Percentiles rank a stretch among this genome's conserved stretches.
Conservation (phyloP, 2,329 filamentous ascomycete species). For the Aspergillus alliaceus region DNA sequence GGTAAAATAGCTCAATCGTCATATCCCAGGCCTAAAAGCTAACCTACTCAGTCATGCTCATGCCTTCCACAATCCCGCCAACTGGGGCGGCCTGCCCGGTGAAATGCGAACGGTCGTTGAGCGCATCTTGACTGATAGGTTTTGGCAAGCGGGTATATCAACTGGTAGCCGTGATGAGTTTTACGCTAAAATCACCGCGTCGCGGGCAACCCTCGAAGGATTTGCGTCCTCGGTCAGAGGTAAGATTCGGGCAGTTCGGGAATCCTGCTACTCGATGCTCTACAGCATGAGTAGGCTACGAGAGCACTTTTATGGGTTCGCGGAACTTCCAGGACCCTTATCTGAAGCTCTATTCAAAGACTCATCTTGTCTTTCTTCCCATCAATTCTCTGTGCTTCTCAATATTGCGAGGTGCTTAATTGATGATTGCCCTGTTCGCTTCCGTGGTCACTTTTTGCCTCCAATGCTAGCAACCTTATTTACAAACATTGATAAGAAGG, state of each 20-base stretch:
- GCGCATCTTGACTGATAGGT: slow-evolving; percentile 85
- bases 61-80: slow-evolving; percentile 81
- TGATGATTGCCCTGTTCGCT: slow-evolving; percentile 81
- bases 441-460: slow-evolving; percentile 77
- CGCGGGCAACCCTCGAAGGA: slow-evolving; percentile 85
- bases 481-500: slow-evolving; percentile 81
- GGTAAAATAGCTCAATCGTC: slow-evolving; percentile 42
- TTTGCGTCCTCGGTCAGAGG: slow-evolving; percentile 91
- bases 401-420: slow-evolving; percentile 87
- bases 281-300: slow-evolving; percentile 90
- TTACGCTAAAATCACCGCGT: slow-evolving; percentile 85
- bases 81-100: slow-evolving; percentile 74
- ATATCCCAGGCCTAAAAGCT: slow-evolving; percentile 3
- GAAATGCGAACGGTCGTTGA: slow-evolving; percentile 77
- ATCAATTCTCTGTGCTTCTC: slow-evolving; percentile 90
- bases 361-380: slow-evolving; percentile 78
- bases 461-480: slow-evolving; percentile 81
- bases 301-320: slow-evolving; percentile 85
- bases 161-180: slow-evolving; percentile 95
- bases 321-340: slow-evolving; percentile 77
- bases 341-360: slow-evolving; percentile 82
- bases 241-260: slow-evolving; percentile 82
- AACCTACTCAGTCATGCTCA: slow-evolving; percentile 70
- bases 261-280: slow-evolving; percentile 90
- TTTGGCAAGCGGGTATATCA: slow-evolving; percentile 98